These are phyloP conservation scores for Paecilomyces niveus DNA, from an alignment of 2,329 filamentous ascomycete genomes.

Conservation along the genomic window DNA sequence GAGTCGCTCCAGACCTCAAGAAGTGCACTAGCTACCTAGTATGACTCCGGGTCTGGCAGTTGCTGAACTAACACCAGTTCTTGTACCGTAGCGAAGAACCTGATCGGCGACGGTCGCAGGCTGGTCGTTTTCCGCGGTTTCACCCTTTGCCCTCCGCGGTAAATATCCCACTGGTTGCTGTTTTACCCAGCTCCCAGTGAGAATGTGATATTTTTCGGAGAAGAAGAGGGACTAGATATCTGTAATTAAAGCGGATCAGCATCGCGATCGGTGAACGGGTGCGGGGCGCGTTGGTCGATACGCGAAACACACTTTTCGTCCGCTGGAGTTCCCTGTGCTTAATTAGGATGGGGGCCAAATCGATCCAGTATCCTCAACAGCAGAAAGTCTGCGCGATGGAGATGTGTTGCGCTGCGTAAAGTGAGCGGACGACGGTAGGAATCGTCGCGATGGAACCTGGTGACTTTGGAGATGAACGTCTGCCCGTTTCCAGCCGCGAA, in stretches of 20 bases:
- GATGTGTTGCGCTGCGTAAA: background rate
- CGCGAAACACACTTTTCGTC: slow-evolving; percentile 1
- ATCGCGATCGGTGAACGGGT: background rate
- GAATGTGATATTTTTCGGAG: background rate
- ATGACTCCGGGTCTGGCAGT: background rate
- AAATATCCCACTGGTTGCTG: background rate
- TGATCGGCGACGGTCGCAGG: background rate
- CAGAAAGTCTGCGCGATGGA: background rate
- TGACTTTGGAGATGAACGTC: background rate
- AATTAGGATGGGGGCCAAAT: background rate
- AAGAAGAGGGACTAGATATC: background rate
- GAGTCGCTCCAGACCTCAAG: background rate
- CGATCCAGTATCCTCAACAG: background rate
- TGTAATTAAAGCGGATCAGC: background rate
- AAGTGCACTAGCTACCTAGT: background rate
- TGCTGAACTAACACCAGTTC: background rate
- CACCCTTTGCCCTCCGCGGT: background rate
- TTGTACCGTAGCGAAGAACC: background rate
- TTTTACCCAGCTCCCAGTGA: background rate
- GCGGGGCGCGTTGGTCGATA: background rate
- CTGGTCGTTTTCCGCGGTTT: background rate
- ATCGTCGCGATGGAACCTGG: background rate
- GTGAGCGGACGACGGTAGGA: background rate
- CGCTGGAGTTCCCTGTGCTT: background rate
- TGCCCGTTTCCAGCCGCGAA: background rate